Evolutionary conservation across 495 filamentous ascomycete genomes (phyloP).

Genomic region (Aspergillus indologenus): DNA sequence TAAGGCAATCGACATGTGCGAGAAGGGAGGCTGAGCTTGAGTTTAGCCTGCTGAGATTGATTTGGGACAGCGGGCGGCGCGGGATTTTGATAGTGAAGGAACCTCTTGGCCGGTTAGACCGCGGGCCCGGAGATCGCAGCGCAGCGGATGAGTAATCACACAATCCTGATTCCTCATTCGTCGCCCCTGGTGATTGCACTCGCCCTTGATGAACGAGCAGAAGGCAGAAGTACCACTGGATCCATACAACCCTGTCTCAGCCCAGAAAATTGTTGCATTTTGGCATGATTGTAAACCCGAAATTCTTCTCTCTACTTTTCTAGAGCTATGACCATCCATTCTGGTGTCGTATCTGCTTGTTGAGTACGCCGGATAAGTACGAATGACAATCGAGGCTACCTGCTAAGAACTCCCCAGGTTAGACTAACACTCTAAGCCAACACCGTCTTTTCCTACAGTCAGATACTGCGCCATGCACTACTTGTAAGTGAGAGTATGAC

Average conservation of each 20-base stretch:
- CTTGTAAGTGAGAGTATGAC: neutral
- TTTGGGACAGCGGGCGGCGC: neutral
- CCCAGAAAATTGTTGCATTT: too few relatives aligned
- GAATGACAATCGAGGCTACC: too few relatives aligned
- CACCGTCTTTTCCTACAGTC: too few relatives aligned
- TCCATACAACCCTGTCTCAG: too few relatives aligned
- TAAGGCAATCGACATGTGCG: conserved; percentile 27
- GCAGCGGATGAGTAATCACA: conserved; percentile 5
- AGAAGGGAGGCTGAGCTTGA: conserved; percentile 26
- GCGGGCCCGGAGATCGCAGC: neutral
- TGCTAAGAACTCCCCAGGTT: neutral
- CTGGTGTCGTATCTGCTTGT: too few relatives aligned
- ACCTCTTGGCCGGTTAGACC: neutral
- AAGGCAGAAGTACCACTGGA: too few relatives aligned
- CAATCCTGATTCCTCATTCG: neutral
- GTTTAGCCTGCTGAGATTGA: neutral
- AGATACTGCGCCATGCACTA: neutral
- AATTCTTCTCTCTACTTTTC: too few relatives aligned
- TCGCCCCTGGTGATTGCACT: neutral
- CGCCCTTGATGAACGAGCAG: too few relatives aligned
- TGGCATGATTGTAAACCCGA: too few relatives aligned
- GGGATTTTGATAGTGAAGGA: conserved; percentile 7
- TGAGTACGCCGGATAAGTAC: too few relatives aligned
- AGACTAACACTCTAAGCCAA: neutral
- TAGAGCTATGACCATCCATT: too few relatives aligned